Conservation (phyloP, 371 early-diverging fungal genomes). For the Haplosporangium sp. region DNA sequence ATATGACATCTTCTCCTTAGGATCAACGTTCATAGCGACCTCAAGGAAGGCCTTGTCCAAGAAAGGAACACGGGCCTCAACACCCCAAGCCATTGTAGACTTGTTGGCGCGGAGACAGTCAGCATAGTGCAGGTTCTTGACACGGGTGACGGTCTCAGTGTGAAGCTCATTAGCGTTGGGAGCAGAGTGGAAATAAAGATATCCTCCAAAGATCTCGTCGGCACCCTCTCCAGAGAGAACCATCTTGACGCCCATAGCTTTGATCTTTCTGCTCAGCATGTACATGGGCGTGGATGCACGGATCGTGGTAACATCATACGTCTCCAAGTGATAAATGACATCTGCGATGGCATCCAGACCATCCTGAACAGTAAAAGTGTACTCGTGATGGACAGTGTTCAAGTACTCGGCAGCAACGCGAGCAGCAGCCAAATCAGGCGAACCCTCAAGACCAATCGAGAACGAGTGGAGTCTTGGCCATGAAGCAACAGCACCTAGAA, state of each 20-base stretch:
- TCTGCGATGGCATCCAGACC: conserved; percentile 95
- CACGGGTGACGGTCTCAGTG: conserved; percentile 87
- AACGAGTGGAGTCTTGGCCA: conserved; percentile 95
- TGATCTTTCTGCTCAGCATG: conserved; percentile 94
- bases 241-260: conserved; percentile 98
- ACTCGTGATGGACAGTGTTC: conserved; percentile 93
- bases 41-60: conserved; percentile 90
- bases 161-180: conserved; percentile 86
- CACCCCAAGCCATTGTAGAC: conserved; percentile 98
- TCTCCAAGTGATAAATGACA: conserved; percentile 96
- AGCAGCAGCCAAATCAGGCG: conserved; percentile 94
- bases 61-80: conserved; percentile 98
- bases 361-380: conserved; percentile 94
- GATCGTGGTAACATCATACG: conserved; percentile 99
- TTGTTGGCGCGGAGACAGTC: conserved; percentile 98
- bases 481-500: conserved; percentile 60
- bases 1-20: conserved; percentile 80
- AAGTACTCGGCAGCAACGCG: conserved; percentile 90
- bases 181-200: conserved; percentile 97
- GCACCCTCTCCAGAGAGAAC: conserved; percentile 96
- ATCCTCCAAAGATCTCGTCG: conserved; percentile 97
- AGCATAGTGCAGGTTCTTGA: conserved; percentile 94
- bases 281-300: conserved; percentile 98
- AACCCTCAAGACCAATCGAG: conserved; percentile 93
- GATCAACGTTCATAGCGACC: conserved; percentile 86